Percentiles rank a stretch among this genome's conserved stretches.
These are phyloP conservation scores for Oropetium thomaeum DNA, from an alignment of 176 grass and related monocot genomes.

Conservation along the genomic window DNA sequence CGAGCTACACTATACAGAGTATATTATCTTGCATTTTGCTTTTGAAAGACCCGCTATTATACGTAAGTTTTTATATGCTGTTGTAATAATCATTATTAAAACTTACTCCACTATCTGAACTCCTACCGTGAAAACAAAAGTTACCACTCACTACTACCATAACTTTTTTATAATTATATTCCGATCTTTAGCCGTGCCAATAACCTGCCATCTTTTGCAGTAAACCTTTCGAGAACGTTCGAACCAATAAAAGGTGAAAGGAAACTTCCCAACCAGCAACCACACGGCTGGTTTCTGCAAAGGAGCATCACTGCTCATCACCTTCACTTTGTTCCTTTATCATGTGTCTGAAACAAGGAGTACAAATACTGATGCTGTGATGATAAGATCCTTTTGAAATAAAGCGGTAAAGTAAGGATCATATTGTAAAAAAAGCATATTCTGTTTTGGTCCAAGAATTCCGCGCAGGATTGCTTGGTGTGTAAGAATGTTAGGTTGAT, in stretches of 20 bases:
- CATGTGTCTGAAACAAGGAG: neutral
- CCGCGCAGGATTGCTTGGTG: slow-evolving; percentile 40
- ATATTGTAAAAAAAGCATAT: neutral
- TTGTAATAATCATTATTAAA: too few species aligned
- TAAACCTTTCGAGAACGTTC: slow-evolving; percentile 8
- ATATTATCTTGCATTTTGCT: too few species aligned
- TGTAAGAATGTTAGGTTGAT: slow-evolving; percentile 45
- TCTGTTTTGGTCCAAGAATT: neutral
- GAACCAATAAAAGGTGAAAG: slow-evolving; percentile 13
- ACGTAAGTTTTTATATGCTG: too few species aligned
- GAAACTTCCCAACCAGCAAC: slow-evolving; percentile 27
- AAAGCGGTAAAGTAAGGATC: neutral
- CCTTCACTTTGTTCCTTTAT: slow-evolving; percentile 19
- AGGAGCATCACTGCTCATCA: slow-evolving; percentile 19
- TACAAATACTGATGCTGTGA: neutral
- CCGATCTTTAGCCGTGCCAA: neutral
- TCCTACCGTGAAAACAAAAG: neutral
- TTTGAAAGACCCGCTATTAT: too few species aligned
- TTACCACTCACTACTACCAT: neutral
- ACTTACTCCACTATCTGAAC: neutral
- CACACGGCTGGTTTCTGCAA: slow-evolving; percentile 16
- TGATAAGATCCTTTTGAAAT: neutral
- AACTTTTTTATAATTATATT: too few species aligned
- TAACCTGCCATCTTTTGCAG: neutral
- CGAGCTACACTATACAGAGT: too few species aligned